phyloP scores from a whole-genome alignment of 1,284 basidiomycete species.

The Puccinia horiana region DNA sequence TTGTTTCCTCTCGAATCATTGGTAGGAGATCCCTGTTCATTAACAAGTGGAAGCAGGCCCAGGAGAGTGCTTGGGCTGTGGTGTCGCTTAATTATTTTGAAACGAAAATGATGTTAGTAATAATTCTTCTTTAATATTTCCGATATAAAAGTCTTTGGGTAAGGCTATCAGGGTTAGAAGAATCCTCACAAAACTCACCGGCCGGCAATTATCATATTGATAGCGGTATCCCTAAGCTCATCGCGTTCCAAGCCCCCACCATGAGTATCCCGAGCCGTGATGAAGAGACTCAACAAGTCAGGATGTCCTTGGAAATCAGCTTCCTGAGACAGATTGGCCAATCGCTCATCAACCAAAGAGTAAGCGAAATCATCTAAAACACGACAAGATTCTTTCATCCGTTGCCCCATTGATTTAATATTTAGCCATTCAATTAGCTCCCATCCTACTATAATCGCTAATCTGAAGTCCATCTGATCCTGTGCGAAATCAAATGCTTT shows the following conservation, averaged over 20 bases:
- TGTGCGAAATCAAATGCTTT: slow-evolving; percentile 31
- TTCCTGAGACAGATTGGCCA: background rate
- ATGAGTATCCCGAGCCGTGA: slow-evolving; percentile 7
- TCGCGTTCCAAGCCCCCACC: slow-evolving; percentile 6
- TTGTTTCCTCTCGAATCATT: slow-evolving; percentile 28
- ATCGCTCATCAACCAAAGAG: slow-evolving; percentile 27
- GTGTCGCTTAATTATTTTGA: slow-evolving; percentile 27
- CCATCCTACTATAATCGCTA: background rate
- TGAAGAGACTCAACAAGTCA: slow-evolving; percentile 31
- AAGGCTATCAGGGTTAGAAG: too few species aligned
- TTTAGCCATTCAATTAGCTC: background rate
- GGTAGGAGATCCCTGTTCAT: slow-evolving; percentile 15
- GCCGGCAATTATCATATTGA: slow-evolving; percentile 44
- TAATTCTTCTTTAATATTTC: background rate
- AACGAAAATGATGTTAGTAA: background rate
- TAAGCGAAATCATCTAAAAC: slow-evolving; percentile 24
- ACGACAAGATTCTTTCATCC: background rate
- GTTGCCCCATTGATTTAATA: background rate
- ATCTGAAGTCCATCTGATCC: slow-evolving; percentile 15
- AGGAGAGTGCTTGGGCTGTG: slow-evolving; percentile 36
- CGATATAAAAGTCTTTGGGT: too few species aligned
- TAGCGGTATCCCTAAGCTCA: slow-evolving; percentile 28
- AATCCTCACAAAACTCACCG: slow-evolving; percentile 19
- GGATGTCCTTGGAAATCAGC: background rate
- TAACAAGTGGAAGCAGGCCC: slow-evolving; percentile 38